phyloP scores from a whole-genome alignment of 176 grass and related monocot genomes.

The Oryza nivara region DNA sequence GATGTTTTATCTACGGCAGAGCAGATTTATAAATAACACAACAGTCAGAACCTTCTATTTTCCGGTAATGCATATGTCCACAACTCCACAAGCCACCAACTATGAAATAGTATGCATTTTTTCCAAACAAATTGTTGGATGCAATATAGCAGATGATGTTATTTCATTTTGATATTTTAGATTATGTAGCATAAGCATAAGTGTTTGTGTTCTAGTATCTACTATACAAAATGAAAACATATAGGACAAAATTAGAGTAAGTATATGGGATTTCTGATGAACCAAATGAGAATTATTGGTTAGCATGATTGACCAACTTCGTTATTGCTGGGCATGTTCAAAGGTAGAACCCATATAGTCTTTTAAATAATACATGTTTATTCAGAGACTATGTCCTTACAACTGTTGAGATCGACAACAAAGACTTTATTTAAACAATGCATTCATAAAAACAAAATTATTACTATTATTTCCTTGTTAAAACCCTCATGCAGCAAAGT shows the following conservation, averaged over 20 bases:
- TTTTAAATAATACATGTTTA: no score
- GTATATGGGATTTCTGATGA: neutral
- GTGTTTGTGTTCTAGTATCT: neutral
- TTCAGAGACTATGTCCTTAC: no score
- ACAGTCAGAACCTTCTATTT: constrained; percentile 39
- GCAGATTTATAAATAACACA: constrained; percentile 10
- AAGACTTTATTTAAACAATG: no score
- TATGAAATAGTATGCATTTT: neutral
- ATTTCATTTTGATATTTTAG: neutral
- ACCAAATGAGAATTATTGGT: neutral
- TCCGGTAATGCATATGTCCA: neutral
- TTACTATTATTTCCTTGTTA: no score
- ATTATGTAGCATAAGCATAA: neutral
- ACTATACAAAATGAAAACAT: neutral
- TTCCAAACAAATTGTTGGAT: neutral
- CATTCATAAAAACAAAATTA: no score
- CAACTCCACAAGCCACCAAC: neutral
- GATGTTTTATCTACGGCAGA: constrained; percentile 21
- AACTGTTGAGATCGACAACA: no score
- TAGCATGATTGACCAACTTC: neutral
- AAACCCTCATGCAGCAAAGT: no score
- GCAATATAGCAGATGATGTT: neutral
- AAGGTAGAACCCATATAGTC: no score
- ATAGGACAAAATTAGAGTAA: neutral
- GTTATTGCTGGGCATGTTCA: neutral